Conservation (phyloP, 345 rosid genomes). For the Erodium maritimum region DNA sequence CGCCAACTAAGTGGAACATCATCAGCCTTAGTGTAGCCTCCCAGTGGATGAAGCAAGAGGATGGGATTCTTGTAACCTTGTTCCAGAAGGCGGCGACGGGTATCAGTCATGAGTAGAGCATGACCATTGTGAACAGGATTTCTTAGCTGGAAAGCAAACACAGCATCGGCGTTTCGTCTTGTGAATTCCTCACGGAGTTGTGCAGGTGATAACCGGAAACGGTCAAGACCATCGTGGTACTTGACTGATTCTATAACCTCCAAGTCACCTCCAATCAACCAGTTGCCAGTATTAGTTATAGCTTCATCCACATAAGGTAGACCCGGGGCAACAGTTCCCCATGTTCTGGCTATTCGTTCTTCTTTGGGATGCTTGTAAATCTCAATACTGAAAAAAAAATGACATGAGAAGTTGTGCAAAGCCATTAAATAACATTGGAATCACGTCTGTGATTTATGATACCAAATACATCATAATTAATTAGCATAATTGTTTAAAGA, state of each 20-base stretch:
- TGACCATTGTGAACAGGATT: conserved; percentile 99
- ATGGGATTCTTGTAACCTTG: conserved; percentile 93
- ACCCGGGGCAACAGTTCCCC: conserved; percentile 95
- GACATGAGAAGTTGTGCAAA: conserved; percentile 1
- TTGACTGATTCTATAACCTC: conserved; percentile 85
- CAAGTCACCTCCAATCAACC: conserved; percentile 93
- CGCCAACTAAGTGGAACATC: conserved; percentile 98
- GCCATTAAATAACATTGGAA: no score
- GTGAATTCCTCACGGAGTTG: conserved; percentile 67
- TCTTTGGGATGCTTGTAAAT: conserved; percentile 94
- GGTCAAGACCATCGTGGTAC: conserved; percentile 83
- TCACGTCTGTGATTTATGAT: no score
- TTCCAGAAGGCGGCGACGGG: conserved; percentile 80
- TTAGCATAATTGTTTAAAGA: no score
- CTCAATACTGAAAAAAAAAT: conserved; percentile 55
- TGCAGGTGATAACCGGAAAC: conserved; percentile 75
- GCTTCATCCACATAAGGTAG: conserved; percentile 81
- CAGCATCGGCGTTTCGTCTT: conserved; percentile 88
- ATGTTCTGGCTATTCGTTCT: conserved; percentile 91
- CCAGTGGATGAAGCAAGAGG: conserved; percentile 90
- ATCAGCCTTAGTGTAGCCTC: conserved; percentile 95
- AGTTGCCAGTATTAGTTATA: conserved; percentile 62
- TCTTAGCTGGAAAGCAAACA: conserved; percentile 97
- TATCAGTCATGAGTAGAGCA: conserved; percentile 92
- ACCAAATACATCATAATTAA: no score